phyloP scores from a whole-genome alignment of 2,329 filamentous ascomycete species.

The Venturia aucupariae region DNA sequence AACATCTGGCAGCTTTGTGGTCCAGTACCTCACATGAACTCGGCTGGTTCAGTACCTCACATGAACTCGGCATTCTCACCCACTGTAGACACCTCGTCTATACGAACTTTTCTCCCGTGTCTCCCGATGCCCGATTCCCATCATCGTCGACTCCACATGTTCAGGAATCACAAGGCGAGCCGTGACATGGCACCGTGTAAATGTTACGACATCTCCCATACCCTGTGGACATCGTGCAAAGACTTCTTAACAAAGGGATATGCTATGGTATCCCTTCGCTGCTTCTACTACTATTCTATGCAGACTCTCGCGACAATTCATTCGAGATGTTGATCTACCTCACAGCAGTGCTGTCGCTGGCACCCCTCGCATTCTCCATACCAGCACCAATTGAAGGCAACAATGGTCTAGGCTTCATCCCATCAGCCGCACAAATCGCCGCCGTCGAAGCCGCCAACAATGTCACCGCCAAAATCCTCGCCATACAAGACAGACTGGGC shows the following conservation, averaged over 20 bases:
- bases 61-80: not conserved
- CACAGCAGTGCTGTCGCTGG: not conserved
- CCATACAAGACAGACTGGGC: not conserved
- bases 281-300: not conserved
- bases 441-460: constrained; percentile 9
- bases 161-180: not conserved
- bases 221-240: not conserved
- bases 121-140: not conserved
- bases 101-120: not conserved
- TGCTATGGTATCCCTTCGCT: not conserved
- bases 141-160: not conserved
- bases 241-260: not conserved
- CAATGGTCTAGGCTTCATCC: not conserved
- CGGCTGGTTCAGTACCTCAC: too few relatives aligned
- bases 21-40: too few relatives aligned
- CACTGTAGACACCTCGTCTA: not conserved
- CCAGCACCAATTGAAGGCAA: not conserved
- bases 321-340: not conserved
- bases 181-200: not conserved
- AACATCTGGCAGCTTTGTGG: too few relatives aligned
- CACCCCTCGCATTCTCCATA: not conserved
- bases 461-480: constrained; percentile 1
- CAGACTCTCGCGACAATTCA: not conserved
- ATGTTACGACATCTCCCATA: not conserved
- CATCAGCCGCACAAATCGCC: not conserved